phyloP scores from a whole-genome alignment of 139 green algal genomes.

The Volvox africanus region DNA sequence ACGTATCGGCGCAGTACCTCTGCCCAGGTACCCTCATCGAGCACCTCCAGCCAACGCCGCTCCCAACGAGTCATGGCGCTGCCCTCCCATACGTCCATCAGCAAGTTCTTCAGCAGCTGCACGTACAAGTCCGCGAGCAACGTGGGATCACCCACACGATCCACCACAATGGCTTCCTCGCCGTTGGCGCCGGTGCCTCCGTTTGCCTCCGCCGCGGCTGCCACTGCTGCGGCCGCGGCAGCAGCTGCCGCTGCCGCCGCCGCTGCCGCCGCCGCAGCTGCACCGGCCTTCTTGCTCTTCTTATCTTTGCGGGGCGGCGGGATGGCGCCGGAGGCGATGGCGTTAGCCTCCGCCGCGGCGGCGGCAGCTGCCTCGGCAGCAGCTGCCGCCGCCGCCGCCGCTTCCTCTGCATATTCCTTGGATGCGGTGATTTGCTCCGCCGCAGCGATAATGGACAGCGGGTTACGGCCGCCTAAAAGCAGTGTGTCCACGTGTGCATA shows the following conservation, averaged over 20 bases:
- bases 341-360: neutral
- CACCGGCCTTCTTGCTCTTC: slow-evolving; percentile 15
- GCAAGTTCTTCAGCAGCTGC: slow-evolving; percentile 46
- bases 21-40: slow-evolving; percentile 43
- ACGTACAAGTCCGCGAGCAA: slow-evolving; percentile 43
- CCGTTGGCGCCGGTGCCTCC: neutral
- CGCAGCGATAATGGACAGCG: slow-evolving; percentile 8
- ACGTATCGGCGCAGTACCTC: slow-evolving; percentile 44
- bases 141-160: slow-evolving; percentile 26
- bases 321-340: slow-evolving; percentile 24
- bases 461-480: slow-evolving; percentile 17
- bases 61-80: slow-evolving; percentile 22
- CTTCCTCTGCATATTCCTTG: slow-evolving; percentile 29
- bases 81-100: slow-evolving; percentile 44
- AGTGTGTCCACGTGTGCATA: slow-evolving; percentile 45
- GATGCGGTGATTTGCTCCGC: slow-evolving; percentile 27
- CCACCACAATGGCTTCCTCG: slow-evolving; percentile 30
- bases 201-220: neutral
- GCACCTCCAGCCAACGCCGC: slow-evolving; percentile 42
- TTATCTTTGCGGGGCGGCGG: neutral
- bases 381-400: neutral
- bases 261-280: neutral
- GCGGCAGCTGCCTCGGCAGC: slow-evolving; percentile 17
- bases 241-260: slow-evolving; percentile 1
- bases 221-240: neutral